Conservation (phyloP, 2,329 filamentous ascomycete genomes). For the Penicillium thymicola region DNA sequence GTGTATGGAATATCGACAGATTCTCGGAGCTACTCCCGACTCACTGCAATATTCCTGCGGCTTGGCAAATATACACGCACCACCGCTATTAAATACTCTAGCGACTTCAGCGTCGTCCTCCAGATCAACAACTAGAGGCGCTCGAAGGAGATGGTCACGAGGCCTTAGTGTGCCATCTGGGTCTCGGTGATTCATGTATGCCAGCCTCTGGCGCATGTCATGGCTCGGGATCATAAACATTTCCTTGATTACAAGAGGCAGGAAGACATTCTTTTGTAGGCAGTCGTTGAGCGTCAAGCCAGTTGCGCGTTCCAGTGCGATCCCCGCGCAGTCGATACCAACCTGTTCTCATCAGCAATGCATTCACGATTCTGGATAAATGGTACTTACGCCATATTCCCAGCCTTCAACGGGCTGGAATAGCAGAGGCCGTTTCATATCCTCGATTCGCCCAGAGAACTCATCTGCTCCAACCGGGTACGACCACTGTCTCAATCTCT, state of each 20-base stretch:
- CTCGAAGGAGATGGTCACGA: constrained; percentile 52
- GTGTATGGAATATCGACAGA: neutral
- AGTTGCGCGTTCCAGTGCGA: constrained; percentile 48
- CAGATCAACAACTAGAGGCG: constrained; percentile 41
- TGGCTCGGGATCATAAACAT: constrained; percentile 57
- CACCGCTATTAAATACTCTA: constrained; percentile 56
- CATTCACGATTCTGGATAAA: neutral
- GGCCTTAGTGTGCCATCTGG: constrained; percentile 42
- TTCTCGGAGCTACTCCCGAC: neutral
- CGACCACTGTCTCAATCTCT: constrained; percentile 47
- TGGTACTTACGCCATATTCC: constrained; percentile 54
- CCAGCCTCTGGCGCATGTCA: constrained; percentile 55
- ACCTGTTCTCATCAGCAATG: constrained; percentile 35
- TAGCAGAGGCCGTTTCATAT: constrained; percentile 54
- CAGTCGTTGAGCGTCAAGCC: constrained; percentile 49
- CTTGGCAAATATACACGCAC: constrained; percentile 59
- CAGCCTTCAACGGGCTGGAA: constrained; percentile 63
- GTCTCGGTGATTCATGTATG: constrained; percentile 55
- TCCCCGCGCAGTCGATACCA: constrained; percentile 54
- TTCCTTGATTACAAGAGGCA: constrained; percentile 48
- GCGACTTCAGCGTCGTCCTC: constrained; percentile 44
- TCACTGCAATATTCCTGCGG: constrained; percentile 58
- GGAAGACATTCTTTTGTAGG: constrained; percentile 48
- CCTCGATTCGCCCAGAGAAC: constrained; percentile 53
- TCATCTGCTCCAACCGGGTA: constrained; percentile 56